Percentiles rank a stretch among this genome's conserved stretches.
Evolutionary conservation across 805 yeast species (phyloP).

Genomic region (Candida endomychidarum): DNA sequence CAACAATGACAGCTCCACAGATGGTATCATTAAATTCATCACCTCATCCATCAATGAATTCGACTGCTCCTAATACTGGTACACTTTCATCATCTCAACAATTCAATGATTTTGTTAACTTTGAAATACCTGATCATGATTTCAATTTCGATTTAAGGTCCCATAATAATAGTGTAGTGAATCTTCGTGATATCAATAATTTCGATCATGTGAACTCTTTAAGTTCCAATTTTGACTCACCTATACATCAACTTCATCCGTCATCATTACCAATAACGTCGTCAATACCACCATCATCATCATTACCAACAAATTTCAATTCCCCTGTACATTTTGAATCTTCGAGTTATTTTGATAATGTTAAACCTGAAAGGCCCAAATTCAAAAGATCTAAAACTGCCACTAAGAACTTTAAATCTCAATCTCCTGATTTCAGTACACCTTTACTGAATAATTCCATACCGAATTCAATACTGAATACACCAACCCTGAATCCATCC

Average conservation of each 20-base stretch:
- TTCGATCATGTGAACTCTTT: constrained; percentile 1
- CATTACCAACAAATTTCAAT: constrained; percentile 13
- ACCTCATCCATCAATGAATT: neutral
- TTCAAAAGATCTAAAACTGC: constrained; percentile 12
- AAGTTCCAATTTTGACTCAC: constrained; percentile 5
- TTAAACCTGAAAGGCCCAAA: constrained; percentile 13
- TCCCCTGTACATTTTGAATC: constrained; percentile 16
- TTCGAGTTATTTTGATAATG: constrained; percentile 13
- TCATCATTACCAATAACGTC: constrained; percentile 1
- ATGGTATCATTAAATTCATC: neutral
- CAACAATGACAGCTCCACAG: neutral
- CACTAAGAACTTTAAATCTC: constrained; percentile 5
- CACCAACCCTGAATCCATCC: neutral
- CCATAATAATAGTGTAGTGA: constrained; percentile 15
- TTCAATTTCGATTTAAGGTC: constrained; percentile 12
- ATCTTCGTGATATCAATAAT: constrained; percentile 10
- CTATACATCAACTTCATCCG: constrained; percentile 2
- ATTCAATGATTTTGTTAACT: constrained; percentile 11
- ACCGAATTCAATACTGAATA: neutral
- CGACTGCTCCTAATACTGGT: constrained; percentile 1
- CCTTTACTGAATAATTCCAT: neutral
- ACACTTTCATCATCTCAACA: constrained; percentile 7
- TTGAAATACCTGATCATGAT: constrained; percentile 9
- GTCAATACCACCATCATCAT: constrained; percentile 9
- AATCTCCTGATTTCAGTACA: too few species aligned